A percentile compares a stretch with the other conserved stretches of the same genome.
These are phyloP conservation scores for Dactylellina drechsleri DNA, from an alignment of 2,329 filamentous ascomycete species.

Conservation along the genomic window DNA sequence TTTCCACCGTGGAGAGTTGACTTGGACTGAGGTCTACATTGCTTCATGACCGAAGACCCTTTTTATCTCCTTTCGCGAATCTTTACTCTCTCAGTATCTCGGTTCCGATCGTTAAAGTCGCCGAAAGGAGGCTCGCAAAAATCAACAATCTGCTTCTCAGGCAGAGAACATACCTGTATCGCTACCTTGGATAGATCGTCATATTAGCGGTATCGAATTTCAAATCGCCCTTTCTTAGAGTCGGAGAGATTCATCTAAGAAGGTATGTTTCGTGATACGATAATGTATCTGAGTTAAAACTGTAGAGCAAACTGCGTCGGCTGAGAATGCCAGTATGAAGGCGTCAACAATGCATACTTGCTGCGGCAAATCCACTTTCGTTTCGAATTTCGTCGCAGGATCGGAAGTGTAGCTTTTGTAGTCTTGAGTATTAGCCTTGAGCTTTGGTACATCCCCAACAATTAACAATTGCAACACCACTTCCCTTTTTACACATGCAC, in stretches of 20 bases:
- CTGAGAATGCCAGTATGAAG: conserved; percentile 29
- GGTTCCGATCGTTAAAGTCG: conserved; percentile 44
- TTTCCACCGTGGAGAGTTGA: conserved; percentile 10
- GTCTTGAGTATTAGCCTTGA: conserved; percentile 20
- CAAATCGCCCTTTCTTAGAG: conserved; percentile 9
- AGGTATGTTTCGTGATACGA: conserved; percentile 18
- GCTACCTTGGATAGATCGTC: conserved; percentile 36
- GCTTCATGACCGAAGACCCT: conserved; percentile 7
- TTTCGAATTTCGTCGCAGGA: conserved; percentile 47
- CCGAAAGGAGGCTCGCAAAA: conserved; percentile 31
- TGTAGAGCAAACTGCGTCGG: conserved; percentile 15
- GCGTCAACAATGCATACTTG: conserved; percentile 14
- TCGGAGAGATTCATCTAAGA: conserved; percentile 10
- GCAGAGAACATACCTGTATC: conserved; percentile 9
- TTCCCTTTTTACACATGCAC: conserved; percentile 47
- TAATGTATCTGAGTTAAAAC: conserved; percentile 5
- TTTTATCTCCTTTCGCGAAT: conserved; percentile 11
- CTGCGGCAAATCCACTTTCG: conserved; percentile 40
- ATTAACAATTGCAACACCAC: conserved; percentile 18
- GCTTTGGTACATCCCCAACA: conserved; percentile 31
- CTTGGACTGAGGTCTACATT: conserved; percentile 3
- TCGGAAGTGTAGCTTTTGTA: conserved; percentile 40
- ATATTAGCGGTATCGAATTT: conserved; percentile 24
- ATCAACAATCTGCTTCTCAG: conserved; percentile 9
- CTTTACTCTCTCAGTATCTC: conserved; percentile 21